phyloP scores from a whole-genome alignment of 345 rosid species.

The Excoecaria agallocha region DNA sequence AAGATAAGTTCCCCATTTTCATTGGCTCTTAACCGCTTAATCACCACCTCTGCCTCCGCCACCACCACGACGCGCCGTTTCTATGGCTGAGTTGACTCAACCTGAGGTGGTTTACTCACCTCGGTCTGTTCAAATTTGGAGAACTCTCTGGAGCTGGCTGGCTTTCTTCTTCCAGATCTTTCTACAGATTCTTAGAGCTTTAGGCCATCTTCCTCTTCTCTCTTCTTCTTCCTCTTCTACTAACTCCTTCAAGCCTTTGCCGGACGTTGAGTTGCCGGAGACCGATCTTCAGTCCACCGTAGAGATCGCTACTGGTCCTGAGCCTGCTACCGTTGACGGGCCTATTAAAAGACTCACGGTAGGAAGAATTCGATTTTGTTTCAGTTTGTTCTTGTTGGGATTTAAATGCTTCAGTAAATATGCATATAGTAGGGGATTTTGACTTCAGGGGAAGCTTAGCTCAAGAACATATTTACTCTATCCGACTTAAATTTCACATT shows the following conservation, averaged over 20 bases:
- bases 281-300: conserved; percentile 46
- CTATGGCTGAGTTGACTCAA: conserved; percentile 94
- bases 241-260: conserved; percentile 69
- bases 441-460: background rate
- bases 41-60: background rate
- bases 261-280: conserved; percentile 65
- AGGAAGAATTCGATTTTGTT: background rate
- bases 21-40: background rate
- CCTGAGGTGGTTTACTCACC: conserved; percentile 71
- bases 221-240: conserved; percentile 49
- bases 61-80: conserved; percentile 4
- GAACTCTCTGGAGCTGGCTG: conserved; percentile 69
- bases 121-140: conserved; percentile 60
- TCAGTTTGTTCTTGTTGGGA: background rate
- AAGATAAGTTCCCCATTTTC: background rate
- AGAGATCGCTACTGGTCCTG: conserved; percentile 41
- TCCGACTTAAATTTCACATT: background rate
- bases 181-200: conserved; percentile 57
- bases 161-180: conserved; percentile 87
- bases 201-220: conserved; percentile 68
- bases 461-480: background rate
- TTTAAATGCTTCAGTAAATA: background rate
- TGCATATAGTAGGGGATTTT: background rate
- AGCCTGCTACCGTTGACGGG: conserved; percentile 17
- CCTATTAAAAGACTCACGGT: conserved; percentile 60